phyloP scores from a whole-genome alignment of 2,329 filamentous ascomycete species.

The Penicillium sp. region DNA sequence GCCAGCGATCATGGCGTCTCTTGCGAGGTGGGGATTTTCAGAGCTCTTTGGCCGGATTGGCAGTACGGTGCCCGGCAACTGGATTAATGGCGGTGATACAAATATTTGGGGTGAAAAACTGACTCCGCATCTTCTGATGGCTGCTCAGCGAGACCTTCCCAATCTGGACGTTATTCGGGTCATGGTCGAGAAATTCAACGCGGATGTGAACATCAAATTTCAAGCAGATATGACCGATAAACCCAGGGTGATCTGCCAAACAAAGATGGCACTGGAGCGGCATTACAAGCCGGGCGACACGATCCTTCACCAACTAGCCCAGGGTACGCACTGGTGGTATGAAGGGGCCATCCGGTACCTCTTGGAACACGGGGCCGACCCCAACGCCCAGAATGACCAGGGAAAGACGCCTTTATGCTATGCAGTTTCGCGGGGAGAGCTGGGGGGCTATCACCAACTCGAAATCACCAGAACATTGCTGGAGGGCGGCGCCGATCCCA shows the following conservation, averaged over 20 bases:
- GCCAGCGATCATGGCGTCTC: constrained; percentile 8
- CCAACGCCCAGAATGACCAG: constrained; percentile 8
- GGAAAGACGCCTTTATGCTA: constrained; percentile 10
- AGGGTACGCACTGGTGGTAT: constrained; percentile 22
- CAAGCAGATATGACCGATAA: constrained; percentile 1
- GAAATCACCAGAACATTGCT: constrained; percentile 13
- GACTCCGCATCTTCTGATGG: constrained; percentile 15
- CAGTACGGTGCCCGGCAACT: constrained; percentile 3
- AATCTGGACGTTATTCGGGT: constrained; percentile 19
- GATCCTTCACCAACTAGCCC: constrained; percentile 17
- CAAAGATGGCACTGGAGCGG: constrained; percentile 1
- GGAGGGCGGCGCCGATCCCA: constrained; percentile 18
- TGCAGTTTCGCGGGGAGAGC: constrained; percentile 3
- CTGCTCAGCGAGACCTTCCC: constrained; percentile 12
- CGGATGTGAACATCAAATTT: constrained; percentile 16
- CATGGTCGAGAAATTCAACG: constrained; percentile 17
- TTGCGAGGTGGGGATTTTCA: constrained; percentile 19
- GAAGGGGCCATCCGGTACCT: constrained; percentile 16
- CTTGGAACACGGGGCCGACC: constrained; percentile 17
- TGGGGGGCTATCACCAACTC: constrained; percentile 12
- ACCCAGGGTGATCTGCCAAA: constrained; percentile 11
- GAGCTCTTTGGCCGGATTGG: constrained; percentile 17
- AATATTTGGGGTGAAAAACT: neutral
- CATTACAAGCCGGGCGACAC: constrained; percentile 17
- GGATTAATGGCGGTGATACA: constrained; percentile 16